phyloP scores from a whole-genome alignment of 202 grass and related monocot genomes.

The Brachypodium distachyon region DNA sequence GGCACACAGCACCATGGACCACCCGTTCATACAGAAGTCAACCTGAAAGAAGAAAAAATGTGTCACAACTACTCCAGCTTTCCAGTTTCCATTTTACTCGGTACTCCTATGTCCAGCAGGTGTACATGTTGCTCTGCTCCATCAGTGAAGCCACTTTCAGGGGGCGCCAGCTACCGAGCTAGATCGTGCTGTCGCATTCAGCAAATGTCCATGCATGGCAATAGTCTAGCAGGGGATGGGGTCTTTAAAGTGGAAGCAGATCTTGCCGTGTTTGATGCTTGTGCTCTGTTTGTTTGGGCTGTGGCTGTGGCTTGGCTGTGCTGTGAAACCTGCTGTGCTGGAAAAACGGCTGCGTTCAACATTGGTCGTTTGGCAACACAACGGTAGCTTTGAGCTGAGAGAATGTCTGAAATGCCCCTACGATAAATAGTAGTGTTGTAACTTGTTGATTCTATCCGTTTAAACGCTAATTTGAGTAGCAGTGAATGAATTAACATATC shows the following conservation, averaged over 20 bases:
- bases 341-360: too few species aligned
- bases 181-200: constrained; percentile 21
- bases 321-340: too few species aligned
- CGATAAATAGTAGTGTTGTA: too few species aligned
- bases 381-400: too few species aligned
- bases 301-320: too few species aligned
- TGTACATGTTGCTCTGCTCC: not conserved
- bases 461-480: too few species aligned
- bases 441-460: too few species aligned
- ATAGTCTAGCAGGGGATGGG: not conserved
- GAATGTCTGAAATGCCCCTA: too few species aligned
- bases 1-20: not conserved
- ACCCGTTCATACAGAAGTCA: not conserved
- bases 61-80: not conserved
- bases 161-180: not conserved
- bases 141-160: too few species aligned
- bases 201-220: not conserved
- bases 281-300: too few species aligned
- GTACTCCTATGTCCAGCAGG: not conserved
- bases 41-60: not conserved
- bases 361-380: too few species aligned
- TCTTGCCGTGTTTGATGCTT: not conserved
- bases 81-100: not conserved
- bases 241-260: not conserved
- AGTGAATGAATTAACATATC: too few species aligned